Evolutionary conservation across 306 rosid species (phyloP).

Genomic region (Mimosa pudica): DNA sequence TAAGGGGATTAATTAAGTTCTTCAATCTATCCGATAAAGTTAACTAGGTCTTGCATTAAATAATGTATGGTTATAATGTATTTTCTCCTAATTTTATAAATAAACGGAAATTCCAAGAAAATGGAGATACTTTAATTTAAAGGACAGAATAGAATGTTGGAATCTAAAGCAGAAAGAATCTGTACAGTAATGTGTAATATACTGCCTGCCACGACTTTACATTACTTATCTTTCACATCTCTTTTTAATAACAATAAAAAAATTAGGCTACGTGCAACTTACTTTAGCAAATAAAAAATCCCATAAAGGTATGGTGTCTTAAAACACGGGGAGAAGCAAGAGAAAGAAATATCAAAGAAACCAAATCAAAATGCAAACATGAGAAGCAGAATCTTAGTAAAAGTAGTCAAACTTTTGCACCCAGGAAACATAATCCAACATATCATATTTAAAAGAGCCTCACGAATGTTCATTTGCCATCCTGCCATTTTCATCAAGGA

Average conservation of each 20-base stretch:
- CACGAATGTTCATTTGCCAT: constrained; percentile 9
- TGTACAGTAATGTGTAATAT: constrained; percentile 28
- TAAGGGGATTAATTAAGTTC: too few relatives aligned
- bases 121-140: constrained; percentile 19
- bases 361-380: constrained; percentile 57
- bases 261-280: neutral
- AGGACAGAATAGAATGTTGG: constrained; percentile 43
- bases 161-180: constrained; percentile 38
- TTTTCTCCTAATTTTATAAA: neutral
- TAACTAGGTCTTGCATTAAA: too few relatives aligned
- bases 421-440: constrained; percentile 40
- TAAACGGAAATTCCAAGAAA: constrained; percentile 18
- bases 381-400: constrained; percentile 57
- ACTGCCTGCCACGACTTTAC: constrained; percentile 9
- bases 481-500: constrained; percentile 20
- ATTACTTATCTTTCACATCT: constrained; percentile 27
- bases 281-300: neutral
- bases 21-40: too few relatives aligned
- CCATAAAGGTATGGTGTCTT: neutral
- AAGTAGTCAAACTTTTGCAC: constrained; percentile 60
- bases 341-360: constrained; percentile 14
- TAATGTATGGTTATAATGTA: neutral
- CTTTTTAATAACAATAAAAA: neutral
- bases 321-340: neutral
- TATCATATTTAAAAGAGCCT: constrained; percentile 8